Conservation (phyloP, 768 basidiomycete genomes). For the Phaffia tasmanica region DNA sequence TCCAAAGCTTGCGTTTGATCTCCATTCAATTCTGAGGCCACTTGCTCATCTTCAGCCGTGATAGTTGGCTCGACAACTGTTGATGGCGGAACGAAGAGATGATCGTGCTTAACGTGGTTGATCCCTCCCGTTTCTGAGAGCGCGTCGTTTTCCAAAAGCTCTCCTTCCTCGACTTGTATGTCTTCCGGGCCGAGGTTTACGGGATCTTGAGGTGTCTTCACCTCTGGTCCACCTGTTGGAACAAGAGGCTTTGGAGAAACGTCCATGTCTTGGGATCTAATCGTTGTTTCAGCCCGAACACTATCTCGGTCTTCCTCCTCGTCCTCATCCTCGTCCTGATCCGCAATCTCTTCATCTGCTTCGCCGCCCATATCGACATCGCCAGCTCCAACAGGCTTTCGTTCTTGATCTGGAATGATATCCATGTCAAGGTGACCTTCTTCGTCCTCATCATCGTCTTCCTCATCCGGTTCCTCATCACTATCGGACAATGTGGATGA, state of each 20-base stretch:
- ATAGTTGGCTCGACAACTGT: no score
- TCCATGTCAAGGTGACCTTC: neutral
- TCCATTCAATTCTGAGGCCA: no score
- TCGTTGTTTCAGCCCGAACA: neutral
- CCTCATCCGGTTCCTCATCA: slow-evolving; percentile 4
- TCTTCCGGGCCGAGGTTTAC: slow-evolving; percentile 15
- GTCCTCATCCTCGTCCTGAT: neutral
- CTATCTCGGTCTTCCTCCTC: neutral
- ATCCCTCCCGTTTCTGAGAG: neutral
- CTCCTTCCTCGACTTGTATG: slow-evolving; percentile 6
- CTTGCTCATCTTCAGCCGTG: no score
- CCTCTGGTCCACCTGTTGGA: no score
- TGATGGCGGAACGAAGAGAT: slow-evolving; percentile 19
- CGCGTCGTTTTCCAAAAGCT: neutral
- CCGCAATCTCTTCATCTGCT: neutral
- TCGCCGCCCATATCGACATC: neutral
- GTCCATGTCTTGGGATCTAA: neutral
- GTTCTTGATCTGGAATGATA: no score
- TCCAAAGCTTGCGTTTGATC: no score
- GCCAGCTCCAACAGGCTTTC: no score
- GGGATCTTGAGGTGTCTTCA: no score
- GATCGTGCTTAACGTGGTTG: neutral
- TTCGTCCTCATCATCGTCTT: slow-evolving; percentile 6
- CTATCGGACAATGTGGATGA: neutral
- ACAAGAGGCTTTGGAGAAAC: no score